A percentile compares a stretch with the other conserved stretches of the same genome.
Conservation (phyloP, 495 filamentous ascomycete genomes). For the Friedmanniomyces simplex region DNA sequence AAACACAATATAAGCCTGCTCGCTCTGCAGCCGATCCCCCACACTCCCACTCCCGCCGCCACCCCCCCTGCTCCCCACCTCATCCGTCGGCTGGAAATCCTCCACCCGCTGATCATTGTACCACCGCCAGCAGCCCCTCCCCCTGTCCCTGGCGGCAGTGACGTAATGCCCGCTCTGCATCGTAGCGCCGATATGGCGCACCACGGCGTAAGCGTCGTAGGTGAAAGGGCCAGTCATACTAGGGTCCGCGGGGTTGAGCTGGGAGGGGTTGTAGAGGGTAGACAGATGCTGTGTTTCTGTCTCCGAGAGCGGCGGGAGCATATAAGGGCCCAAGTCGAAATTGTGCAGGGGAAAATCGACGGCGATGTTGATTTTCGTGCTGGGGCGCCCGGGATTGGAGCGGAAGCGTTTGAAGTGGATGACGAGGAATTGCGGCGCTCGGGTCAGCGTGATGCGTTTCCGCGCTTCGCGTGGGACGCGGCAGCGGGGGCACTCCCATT, state of each 20-base stretch:
- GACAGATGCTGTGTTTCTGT: too few relatives aligned
- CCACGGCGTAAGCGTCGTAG: slow-evolving; percentile 64
- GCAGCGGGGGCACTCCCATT: slow-evolving; percentile 63
- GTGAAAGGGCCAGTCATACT: slow-evolving; percentile 53
- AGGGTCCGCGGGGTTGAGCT: too few relatives aligned
- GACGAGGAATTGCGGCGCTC: slow-evolving; percentile 60
- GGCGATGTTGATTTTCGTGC: slow-evolving; percentile 55
- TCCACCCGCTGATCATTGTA: slow-evolving; percentile 54
- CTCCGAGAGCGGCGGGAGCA: slow-evolving; percentile 38
- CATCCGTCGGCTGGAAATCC: slow-evolving; percentile 41
- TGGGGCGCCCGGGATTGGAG: slow-evolving; percentile 37
- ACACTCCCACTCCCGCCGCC: too few relatives aligned
- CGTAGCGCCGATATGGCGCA: slow-evolving; percentile 54
- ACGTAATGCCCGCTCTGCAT: slow-evolving; percentile 63
- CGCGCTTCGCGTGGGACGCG: slow-evolving; percentile 57
- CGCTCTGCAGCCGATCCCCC: slow-evolving; percentile 42
- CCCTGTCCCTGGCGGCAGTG: slow-evolving; percentile 51
- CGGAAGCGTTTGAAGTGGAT: slow-evolving; percentile 68
- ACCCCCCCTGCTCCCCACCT: background rate
- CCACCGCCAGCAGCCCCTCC: slow-evolving; percentile 49
- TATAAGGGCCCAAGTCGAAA: slow-evolving; percentile 52
- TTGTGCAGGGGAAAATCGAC: slow-evolving; percentile 58
- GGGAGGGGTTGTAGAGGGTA: too few relatives aligned
- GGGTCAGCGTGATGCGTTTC: slow-evolving; percentile 63
- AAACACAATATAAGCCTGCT: slow-evolving; percentile 60